Evolutionary conservation across 2,329 filamentous ascomycete genomes (phyloP), one percentile per base, ranked within the genome.

Genomic region (Calonectria pteridis): DNA sequence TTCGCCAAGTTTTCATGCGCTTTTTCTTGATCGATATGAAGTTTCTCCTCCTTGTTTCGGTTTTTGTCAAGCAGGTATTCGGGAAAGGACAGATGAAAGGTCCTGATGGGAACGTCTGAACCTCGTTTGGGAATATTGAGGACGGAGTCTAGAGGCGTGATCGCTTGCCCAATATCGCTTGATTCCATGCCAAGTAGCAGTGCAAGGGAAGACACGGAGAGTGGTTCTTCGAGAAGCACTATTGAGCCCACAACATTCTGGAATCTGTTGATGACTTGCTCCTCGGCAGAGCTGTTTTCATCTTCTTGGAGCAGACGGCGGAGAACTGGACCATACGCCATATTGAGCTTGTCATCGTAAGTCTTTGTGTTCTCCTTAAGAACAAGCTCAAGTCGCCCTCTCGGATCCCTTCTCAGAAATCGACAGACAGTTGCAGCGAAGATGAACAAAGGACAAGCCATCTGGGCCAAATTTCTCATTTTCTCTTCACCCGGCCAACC

Each of bases 11-110:
- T 62, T 62, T 62, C 13, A 20, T 50, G 23, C 23, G 20, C 23
- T 26, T 11, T 23, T 28, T 50, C 46, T 43, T 14, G 13, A 26
- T 50, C 46, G n/a, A 50, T 73, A 82, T 84, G 83, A 77, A 87
- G 86, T 0, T 63, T 73, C 49, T 81, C 79, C 18, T 46, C 77
- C 0, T 58, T 71, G 6, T 75, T 72, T 71, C 79, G 83, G 20
- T 78, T 69, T 1, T 73, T 55, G 69, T 85, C 78, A 4, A 84
- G 29, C 3, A 87, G 81, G 77, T 85, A 85, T 69, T 86, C 84
- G n/a, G 80, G 82, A 63, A 86, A 86, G 0, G 84, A 85, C 0
- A 76, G 5, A n/a, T 78, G 77, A 2, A 77, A 10, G 3, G 76
- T 23, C 6, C 76, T 43, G 16, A 78, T 7, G 0, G 77, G 73